Percentiles rank a stretch among this genome's conserved stretches.
Evolutionary conservation across 306 rosid genomes (phyloP).

Genomic region (Carpinus fangiana): DNA sequence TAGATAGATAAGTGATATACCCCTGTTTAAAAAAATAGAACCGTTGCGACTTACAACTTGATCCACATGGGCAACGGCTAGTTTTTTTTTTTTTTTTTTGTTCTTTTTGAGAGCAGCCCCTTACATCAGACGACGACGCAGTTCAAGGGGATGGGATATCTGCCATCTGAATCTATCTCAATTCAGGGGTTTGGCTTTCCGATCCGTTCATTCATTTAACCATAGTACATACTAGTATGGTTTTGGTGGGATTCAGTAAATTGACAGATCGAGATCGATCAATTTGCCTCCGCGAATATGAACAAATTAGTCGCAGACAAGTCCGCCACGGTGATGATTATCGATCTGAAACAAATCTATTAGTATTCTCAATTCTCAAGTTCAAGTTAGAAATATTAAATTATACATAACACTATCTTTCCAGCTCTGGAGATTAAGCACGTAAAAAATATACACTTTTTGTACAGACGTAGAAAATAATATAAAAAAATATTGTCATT

Average conservation of each 20-base stretch:
- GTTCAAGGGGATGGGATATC: not conserved
- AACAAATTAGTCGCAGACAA: conserved; percentile 26
- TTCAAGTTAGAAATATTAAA: not conserved
- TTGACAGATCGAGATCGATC: not conserved
- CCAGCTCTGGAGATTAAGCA: not conserved
- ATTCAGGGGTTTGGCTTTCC: not conserved
- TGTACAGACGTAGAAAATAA: not conserved
- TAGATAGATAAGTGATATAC: not conserved
- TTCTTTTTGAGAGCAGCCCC: not conserved
- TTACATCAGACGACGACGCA: not conserved
- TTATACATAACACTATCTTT: not conserved
- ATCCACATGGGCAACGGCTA: conserved; percentile 43
- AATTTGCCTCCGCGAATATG: conserved; percentile 8
- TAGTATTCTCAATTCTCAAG: not conserved
- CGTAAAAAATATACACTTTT: not conserved
- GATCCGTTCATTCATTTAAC: not conserved
- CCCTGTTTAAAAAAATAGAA: conserved; percentile 34
- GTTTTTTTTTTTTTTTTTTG: conserved; percentile 16
- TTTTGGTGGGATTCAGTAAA: conserved; percentile 1
- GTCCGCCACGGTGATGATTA: conserved; percentile 12
- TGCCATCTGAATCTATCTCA: not conserved
- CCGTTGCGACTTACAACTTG: conserved; percentile 41
- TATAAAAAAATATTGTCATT: not conserved
- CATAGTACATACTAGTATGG: not conserved
- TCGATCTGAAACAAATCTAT: not conserved